These are phyloP conservation scores for Penicillium macrosclerotiorum DNA, from an alignment of 495 filamentous ascomycete genomes.

Conservation along the genomic window DNA sequence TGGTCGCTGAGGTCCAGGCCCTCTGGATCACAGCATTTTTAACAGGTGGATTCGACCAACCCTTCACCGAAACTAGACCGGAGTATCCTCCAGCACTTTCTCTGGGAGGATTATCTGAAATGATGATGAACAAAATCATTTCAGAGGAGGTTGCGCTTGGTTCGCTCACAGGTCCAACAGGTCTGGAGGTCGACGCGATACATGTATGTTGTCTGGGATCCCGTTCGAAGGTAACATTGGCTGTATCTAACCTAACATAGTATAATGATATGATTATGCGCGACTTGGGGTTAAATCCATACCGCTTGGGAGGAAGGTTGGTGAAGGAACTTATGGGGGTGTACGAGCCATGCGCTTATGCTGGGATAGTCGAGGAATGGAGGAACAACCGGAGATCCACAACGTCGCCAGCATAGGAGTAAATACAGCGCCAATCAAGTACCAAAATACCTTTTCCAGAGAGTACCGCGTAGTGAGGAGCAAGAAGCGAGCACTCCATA, in stretches of 20 bases:
- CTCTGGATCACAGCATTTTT: slow-evolving; percentile 67
- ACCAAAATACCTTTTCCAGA: too few relatives aligned
- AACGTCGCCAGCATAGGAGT: too few relatives aligned
- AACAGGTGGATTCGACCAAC: slow-evolving; percentile 19
- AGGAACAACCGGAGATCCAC: slow-evolving; percentile 3
- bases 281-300: slow-evolving; percentile 30
- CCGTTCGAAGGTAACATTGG: neutral
- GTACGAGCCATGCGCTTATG: slow-evolving; percentile 29
- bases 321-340: slow-evolving; percentile 26
- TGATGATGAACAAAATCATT: slow-evolving; percentile 15
- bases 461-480: neutral
- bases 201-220: slow-evolving; percentile 12
- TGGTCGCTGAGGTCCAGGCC: slow-evolving; percentile 61
- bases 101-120: slow-evolving; percentile 7
- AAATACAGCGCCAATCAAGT: neutral
- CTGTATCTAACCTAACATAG: too few relatives aligned
- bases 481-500: too few relatives aligned
- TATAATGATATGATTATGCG: slow-evolving; percentile 33
- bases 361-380: slow-evolving; percentile 33
- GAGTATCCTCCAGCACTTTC: neutral
- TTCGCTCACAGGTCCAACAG: slow-evolving; percentile 22
- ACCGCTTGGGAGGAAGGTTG: slow-evolving; percentile 23
- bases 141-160: slow-evolving; percentile 31
- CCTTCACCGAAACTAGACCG: neutral
- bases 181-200: slow-evolving; percentile 29